Evolutionary conservation across 345 rosid species (phyloP).

Genomic region (Chamaenerion angustifolium): DNA sequence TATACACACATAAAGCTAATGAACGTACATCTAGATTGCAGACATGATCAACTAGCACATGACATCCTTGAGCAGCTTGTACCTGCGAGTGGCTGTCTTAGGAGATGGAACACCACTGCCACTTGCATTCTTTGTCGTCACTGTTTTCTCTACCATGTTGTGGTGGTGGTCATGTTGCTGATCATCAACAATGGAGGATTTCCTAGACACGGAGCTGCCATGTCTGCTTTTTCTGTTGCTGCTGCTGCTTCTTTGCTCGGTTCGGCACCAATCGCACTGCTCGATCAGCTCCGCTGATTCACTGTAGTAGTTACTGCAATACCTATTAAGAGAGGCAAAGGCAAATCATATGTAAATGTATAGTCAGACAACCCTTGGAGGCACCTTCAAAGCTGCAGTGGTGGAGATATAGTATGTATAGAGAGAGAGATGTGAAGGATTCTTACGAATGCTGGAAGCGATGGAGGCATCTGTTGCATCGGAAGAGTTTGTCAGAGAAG

Average conservation of each 20-base stretch:
- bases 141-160: constrained; percentile 7
- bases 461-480: constrained; percentile 66
- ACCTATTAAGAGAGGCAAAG: constrained; percentile 32
- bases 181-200: constrained; percentile 9
- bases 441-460: constrained; percentile 91
- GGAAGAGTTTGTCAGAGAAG: constrained; percentile 88
- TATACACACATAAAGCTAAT: too few relatives aligned
- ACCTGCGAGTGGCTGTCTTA: constrained; percentile 72
- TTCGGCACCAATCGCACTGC: constrained; percentile 86
- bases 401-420: too few relatives aligned
- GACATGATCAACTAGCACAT: constrained; percentile 37
- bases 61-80: constrained; percentile 99
- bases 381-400: too few relatives aligned
- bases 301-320: constrained; percentile 75
- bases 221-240: constrained; percentile 27
- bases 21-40: too few relatives aligned
- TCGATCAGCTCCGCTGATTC: constrained; percentile 53
- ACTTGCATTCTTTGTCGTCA: neutral
- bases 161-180: constrained; percentile 37
- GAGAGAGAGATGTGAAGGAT: neutral
- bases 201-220: constrained; percentile 9
- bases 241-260: constrained; percentile 32
- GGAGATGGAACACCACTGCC: constrained; percentile 55
- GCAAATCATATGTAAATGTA: too few relatives aligned
- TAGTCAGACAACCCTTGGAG: too few relatives aligned